Evolutionary conservation across 805 yeast species (phyloP).

Genomic region (Barnettozyma sucrosica): DNA sequence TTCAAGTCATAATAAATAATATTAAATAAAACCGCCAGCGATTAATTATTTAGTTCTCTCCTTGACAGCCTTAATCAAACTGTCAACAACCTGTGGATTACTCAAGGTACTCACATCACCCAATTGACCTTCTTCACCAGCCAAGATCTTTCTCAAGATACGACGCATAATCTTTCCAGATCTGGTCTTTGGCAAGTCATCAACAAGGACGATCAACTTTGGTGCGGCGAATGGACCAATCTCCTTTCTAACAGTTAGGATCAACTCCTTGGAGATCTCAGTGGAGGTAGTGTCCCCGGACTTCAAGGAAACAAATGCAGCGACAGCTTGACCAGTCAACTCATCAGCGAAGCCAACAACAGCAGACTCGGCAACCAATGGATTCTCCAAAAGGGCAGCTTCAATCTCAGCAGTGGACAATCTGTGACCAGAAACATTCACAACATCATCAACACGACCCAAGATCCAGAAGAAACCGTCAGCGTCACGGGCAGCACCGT

Average conservation of each 20-base stretch:
- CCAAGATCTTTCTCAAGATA: slow-evolving; percentile 69
- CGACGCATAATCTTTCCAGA: slow-evolving; percentile 87
- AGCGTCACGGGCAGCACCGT: slow-evolving; percentile 81
- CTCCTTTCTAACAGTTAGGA: slow-evolving; percentile 67
- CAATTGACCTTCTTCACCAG: slow-evolving; percentile 72
- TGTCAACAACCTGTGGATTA: slow-evolving; percentile 68
- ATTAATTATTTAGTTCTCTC: slow-evolving; percentile 12
- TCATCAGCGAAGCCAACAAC: slow-evolving; percentile 82
- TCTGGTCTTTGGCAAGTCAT: slow-evolving; percentile 80
- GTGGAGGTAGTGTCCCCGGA: slow-evolving; percentile 22
- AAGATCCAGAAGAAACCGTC: slow-evolving; percentile 84
- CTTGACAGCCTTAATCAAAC: slow-evolving; percentile 50
- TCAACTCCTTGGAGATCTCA: slow-evolving; percentile 52
- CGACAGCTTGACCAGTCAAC: slow-evolving; percentile 81
- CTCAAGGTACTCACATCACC: slow-evolving; percentile 77
- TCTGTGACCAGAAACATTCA: slow-evolving; percentile 81
- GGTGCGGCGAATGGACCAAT: slow-evolving; percentile 89
- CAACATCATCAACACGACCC: slow-evolving; percentile 87
- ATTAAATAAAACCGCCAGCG: background rate
- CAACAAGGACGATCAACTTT: slow-evolving; percentile 62
- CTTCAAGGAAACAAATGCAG: slow-evolving; percentile 74
- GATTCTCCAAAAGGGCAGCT: slow-evolving; percentile 72
- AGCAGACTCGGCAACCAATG: slow-evolving; percentile 68
- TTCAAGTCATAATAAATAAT: background rate
- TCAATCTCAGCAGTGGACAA: slow-evolving; percentile 87